These are phyloP conservation scores for Spathaspora sp. DNA, from an alignment of 1,139 yeast species.

Conservation along the genomic window DNA sequence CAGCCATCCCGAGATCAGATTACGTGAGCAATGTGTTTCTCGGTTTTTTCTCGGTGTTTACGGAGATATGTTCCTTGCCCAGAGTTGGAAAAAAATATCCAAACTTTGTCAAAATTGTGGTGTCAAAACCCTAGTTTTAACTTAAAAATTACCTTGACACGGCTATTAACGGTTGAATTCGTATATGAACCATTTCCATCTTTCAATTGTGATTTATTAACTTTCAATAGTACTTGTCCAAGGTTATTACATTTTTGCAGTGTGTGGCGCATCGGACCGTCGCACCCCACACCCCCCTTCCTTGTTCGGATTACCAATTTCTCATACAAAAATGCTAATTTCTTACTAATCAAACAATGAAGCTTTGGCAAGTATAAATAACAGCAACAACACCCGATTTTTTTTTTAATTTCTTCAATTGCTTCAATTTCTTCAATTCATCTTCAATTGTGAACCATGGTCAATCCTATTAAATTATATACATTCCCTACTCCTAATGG, in stretches of 20 bases:
- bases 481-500: constrained; percentile 60
- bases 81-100: background rate
- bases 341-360: background rate
- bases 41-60: background rate
- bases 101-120: background rate
- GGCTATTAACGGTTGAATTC: background rate
- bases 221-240: background rate
- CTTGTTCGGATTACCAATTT: background rate
- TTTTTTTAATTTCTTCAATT: background rate
- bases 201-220: background rate
- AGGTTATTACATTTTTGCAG: background rate
- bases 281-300: background rate
- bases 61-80: too few relatives aligned
- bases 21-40: too few relatives aligned
- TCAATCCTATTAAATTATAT: constrained; percentile 25
- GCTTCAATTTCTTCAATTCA: background rate
- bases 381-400: background rate
- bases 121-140: background rate
- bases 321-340: background rate
- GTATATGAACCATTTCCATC: background rate
- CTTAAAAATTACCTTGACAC: background rate
- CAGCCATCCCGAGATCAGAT: too few relatives aligned
- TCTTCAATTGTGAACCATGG: constrained; percentile 6
- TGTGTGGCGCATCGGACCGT: constrained; percentile 1
- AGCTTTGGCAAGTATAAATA: background rate